Evolutionary conservation across 2,329 filamentous ascomycete species (phyloP).

Genomic region (Colletotrichum orchidophilum): DNA sequence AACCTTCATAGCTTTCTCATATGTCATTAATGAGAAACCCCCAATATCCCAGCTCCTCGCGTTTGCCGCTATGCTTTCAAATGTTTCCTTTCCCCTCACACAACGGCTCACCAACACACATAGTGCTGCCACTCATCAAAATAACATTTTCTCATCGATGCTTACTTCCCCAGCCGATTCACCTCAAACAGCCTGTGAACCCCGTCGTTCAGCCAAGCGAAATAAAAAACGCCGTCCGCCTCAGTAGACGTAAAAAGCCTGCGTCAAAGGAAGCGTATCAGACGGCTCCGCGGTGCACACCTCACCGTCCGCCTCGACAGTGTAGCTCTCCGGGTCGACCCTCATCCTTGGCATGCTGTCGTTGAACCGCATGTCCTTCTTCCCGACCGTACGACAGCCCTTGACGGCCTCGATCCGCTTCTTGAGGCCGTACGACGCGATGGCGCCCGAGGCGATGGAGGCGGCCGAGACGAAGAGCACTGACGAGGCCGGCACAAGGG

Average conservation of each 20-base stretch:
- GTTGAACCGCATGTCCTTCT: conserved; percentile 92
- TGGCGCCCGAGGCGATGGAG: conserved; percentile 72
- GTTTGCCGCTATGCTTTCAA: background rate
- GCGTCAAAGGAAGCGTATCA: conserved; percentile 76
- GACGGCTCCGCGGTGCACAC: conserved; percentile 79
- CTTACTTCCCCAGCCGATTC: no score
- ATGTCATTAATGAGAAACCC: conserved; percentile 10
- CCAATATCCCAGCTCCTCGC: background rate
- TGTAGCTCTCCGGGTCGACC: conserved; percentile 92
- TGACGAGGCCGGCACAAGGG: conserved; percentile 75
- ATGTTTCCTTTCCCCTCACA: conserved; percentile 1
- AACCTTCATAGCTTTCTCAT: conserved; percentile 11
- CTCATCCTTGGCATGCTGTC: conserved; percentile 84
- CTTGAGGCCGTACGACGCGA: conserved; percentile 77
- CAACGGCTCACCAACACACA: background rate
- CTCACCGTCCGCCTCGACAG: conserved; percentile 84
- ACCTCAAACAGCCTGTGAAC: conserved; percentile 38
- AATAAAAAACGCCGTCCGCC: background rate
- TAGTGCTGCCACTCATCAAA: background rate
- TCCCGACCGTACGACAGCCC: conserved; percentile 78
- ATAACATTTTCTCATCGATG: background rate
- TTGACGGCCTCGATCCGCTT: conserved; percentile 85
- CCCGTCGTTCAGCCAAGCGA: conserved; percentile 17
- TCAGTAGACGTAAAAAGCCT: conserved; percentile 81
- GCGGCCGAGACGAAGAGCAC: conserved; percentile 85